Evolutionary conservation across 225 moss, liverwort and hornwort genomes (phyloP).

Genomic region (Lunularia cruciata): DNA sequence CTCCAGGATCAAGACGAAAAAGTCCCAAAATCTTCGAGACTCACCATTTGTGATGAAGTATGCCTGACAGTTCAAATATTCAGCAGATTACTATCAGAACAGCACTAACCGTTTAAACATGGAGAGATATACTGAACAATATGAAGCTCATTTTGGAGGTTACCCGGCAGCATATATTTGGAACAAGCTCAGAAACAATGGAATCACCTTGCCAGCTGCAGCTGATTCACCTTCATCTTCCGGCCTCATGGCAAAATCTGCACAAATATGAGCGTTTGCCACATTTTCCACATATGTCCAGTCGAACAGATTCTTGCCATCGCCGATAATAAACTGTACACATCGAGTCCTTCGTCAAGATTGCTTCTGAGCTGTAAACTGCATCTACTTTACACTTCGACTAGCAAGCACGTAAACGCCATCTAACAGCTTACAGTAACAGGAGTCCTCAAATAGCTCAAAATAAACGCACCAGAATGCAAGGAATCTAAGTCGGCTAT

Average conservation of each 20-base stretch:
- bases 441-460: not conserved
- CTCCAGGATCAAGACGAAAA: conserved; percentile 62
- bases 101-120: not conserved
- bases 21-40: conserved; percentile 80
- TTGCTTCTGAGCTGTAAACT: not conserved
- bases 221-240: conserved; percentile 47
- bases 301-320: conserved; percentile 88
- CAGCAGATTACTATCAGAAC: conserved; percentile 12
- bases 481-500: too few species aligned
- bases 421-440: too few species aligned
- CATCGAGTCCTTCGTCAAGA: not conserved
- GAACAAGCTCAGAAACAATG: not conserved
- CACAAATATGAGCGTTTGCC: conserved; percentile 86
- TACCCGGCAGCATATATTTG: not conserved
- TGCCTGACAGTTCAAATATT: conserved; percentile 28
- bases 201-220: conserved; percentile 58
- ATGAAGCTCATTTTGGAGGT: not conserved
- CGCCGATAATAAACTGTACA: conserved; percentile 71
- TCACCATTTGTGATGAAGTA: conserved; percentile 88
- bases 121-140: not conserved
- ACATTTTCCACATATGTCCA: conserved; percentile 98
- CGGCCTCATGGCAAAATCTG: conserved; percentile 63
- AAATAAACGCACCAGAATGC: not conserved
- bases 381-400: not conserved
- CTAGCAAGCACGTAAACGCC: not conserved